Evolutionary conservation across 345 rosid genomes (phyloP).

Genomic region (Eucalyptus cladocalyx): DNA sequence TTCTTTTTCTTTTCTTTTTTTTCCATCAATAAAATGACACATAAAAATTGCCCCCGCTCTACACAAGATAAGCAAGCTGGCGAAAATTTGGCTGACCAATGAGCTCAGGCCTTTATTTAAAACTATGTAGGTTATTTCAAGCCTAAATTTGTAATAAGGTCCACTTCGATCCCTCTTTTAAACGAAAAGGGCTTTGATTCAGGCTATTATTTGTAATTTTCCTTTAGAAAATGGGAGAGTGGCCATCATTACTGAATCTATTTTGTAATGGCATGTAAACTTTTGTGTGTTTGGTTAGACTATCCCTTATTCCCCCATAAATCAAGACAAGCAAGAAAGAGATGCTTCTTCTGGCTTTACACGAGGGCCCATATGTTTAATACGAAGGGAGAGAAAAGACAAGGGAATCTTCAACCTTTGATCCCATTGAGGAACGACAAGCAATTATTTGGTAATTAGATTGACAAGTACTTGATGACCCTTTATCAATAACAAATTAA

Average conservation of each 20-base stretch:
- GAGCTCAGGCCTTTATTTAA: not conserved
- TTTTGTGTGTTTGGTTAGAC: not conserved
- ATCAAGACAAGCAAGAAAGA: not conserved
- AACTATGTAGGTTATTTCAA: not conserved
- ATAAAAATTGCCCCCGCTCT: not conserved
- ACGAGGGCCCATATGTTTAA: not conserved
- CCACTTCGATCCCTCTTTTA: fast-evolving
- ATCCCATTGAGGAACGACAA: not conserved
- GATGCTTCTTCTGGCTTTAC: not conserved
- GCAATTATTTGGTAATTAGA: not conserved
- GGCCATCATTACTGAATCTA: not conserved
- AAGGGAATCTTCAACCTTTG: not conserved
- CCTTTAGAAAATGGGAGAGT: not conserved
- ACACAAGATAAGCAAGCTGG: not conserved
- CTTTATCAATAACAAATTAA: not conserved
- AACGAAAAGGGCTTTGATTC: not conserved
- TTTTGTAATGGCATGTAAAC: not conserved
- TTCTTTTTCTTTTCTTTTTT: too few relatives aligned
- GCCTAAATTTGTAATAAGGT: too few relatives aligned
- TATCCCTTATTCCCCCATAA: not conserved
- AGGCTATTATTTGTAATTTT: not conserved
- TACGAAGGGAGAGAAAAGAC: not conserved
- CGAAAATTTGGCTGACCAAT: not conserved
- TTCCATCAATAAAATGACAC: too few relatives aligned
- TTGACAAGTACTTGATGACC: not conserved